Evolutionary conservation across 2,329 filamentous ascomycete species (phyloP), one percentile per base, ranked within the genome.

Genomic region (Emergomyces orientalis): DNA sequence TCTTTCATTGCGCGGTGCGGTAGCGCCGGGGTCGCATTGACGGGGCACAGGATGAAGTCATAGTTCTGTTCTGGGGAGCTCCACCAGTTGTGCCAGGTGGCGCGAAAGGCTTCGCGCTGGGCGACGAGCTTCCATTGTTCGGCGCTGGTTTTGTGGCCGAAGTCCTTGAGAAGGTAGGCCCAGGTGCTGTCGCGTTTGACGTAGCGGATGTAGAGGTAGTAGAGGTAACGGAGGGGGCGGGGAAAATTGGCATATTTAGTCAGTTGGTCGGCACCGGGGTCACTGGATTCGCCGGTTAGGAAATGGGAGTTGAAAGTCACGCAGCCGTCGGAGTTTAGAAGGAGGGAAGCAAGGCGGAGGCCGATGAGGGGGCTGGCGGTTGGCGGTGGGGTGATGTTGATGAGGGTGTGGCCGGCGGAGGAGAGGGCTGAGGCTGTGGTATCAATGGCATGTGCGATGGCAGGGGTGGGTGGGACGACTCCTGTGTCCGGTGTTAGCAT

Each of bases 201-300:
- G 73, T 96, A 95, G 70, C 88, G 88, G n/a, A 94, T 87, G 83
- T 89, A 97, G 6, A 91, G 83, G 73, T 91, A 94, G 78, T 96
- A 90, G n/a, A 94, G 70, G 73, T 88, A 95, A 73, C 91, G 90
- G 68, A 96, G 71, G 4, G 88, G 85, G 7, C 86, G 79, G 17
- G 90, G 88, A 17, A 96, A 82, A 51, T 79, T 80, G 79, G 91
- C 90, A 71, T 92, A 86, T 68, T 82, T 85, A 61, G 84, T 81
- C 79, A 97, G 86, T 73, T 92, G 88, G 30, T 81, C 81, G 1
- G 89, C 90, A 19, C 92, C 92, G 0, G 82, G 76, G 71, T 97
- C 92, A 65, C 89, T 88, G 77, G 85, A 86, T 74, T 97, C 93
- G 45, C 89, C 89, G 2, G 81, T 82, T 60, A 87, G 84, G 75